Conservation (phyloP, 805 yeast species). For the Saturnispora diversa region DNA sequence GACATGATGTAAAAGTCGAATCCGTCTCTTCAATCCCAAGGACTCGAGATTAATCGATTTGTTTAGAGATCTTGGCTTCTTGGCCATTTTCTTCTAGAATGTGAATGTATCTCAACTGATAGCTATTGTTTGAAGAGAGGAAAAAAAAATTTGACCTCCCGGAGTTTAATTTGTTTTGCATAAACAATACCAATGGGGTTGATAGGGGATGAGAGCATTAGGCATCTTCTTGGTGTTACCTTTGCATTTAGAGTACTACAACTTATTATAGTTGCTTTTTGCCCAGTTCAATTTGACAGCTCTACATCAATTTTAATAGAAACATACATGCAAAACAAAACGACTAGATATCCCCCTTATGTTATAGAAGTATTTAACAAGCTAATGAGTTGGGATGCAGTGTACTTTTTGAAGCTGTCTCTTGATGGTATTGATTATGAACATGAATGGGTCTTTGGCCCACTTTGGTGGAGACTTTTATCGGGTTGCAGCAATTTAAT, state of each 20-base stretch:
- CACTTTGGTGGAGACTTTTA: constrained; percentile 56
- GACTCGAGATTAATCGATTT: background rate
- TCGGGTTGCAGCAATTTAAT: constrained; percentile 6
- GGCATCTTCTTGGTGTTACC: background rate
- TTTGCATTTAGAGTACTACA: constrained; percentile 32
- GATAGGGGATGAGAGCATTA: background rate
- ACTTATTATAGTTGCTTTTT: constrained; percentile 29
- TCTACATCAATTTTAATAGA: constrained; percentile 35
- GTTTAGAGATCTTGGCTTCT: background rate
- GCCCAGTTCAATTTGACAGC: constrained; percentile 43
- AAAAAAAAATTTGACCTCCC: background rate
- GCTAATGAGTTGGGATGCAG: constrained; percentile 78
- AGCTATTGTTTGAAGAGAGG: no score
- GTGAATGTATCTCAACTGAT: no score
- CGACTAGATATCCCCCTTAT: constrained; percentile 6
- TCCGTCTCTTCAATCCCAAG: no score
- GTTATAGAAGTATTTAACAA: constrained; percentile 34
- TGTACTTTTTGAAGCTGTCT: constrained; percentile 59
- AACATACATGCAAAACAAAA: constrained; percentile 12
- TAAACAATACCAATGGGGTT: background rate
- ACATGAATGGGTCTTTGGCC: constrained; percentile 86
- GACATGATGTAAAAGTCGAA: constrained; percentile 11
- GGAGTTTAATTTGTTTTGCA: background rate
- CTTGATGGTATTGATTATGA: constrained; percentile 52
- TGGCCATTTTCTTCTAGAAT: background rate